Evolutionary conservation across 495 filamentous ascomycete genomes (phyloP), one percentile per base, ranked within the genome.

Genomic region (Penicillium verhagenii): DNA sequence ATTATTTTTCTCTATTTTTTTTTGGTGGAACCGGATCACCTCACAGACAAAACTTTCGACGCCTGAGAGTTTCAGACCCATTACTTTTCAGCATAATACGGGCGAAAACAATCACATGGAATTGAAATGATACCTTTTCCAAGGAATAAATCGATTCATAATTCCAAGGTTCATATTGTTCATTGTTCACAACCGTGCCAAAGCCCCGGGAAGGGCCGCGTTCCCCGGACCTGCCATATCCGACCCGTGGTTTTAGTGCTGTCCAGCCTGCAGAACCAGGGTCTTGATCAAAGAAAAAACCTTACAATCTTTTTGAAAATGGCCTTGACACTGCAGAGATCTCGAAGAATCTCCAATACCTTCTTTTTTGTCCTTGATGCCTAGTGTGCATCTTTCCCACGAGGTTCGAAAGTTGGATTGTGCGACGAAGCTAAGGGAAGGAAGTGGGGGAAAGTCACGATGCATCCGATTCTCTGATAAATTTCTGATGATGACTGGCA

Each of bases 401-500:
- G 40, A 47, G 44, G 47, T 18, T 4, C 9, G 28, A 35, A 37
- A 44, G 14, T 4, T 31, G 38, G 24, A 44, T 26, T 38, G 31
- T 42, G 38, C n/a, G 14, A 8, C 5, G 38, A 50, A 40, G 56
- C 60, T 63, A 47, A 54, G 11, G 43, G 55, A 39, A 53, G 56
- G 14, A n/a, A n/a, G n/a, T n/a, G n/a, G 42, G 23, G 43, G 51
- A 51, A 16, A 20, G n/a, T 21, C 1, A 37, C 23, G 61, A 62
- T 60, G 53, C 39, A 58, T 67, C 64, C 51, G 20, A 59, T 57
- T 56, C n/a, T 35, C 42, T 54, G 58, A 60, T 52, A 47, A 47
- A 62, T 61, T 53, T 14, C 18, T 24, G 50, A 39, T 13, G 43
- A 65, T 63, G 64, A 58, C 53, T 58, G 50, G 61, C 40, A 57